These are phyloP conservation scores for Remersonia thermophila DNA, from an alignment of 2,329 filamentous ascomycete species.

Conservation along the genomic window DNA sequence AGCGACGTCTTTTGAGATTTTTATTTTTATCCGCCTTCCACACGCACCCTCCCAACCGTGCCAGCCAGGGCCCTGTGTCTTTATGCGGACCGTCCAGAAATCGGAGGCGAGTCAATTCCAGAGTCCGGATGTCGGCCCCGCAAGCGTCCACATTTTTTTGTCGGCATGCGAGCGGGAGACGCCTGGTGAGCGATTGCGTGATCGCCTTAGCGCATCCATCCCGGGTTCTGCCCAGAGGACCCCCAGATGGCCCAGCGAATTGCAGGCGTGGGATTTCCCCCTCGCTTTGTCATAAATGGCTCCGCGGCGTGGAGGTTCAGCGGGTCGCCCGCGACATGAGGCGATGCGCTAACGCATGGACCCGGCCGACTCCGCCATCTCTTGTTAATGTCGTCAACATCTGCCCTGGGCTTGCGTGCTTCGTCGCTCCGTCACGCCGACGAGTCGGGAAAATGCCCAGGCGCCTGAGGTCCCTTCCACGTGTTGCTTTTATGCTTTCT, in stretches of 20 bases:
- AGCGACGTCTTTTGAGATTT: too few species aligned
- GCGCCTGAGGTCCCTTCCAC: too few species aligned
- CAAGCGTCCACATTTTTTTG: slow-evolving; percentile 16
- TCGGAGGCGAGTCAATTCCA: slow-evolving; percentile 11
- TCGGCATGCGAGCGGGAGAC: slow-evolving; percentile 7
- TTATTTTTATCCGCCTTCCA: slow-evolving; percentile 4
- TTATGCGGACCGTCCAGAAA: slow-evolving; percentile 9
- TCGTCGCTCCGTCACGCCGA: too few species aligned
- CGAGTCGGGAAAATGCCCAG: too few species aligned
- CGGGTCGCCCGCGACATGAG: background rate
- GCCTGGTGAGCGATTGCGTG: slow-evolving; percentile 21
- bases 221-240: slow-evolving; percentile 14
- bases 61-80: slow-evolving; percentile 3
- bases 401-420: too few species aligned
- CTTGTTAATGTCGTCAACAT: too few species aligned
- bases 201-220: slow-evolving; percentile 21
- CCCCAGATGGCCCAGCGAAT: slow-evolving; percentile 16
- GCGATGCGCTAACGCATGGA: slow-evolving; percentile 2
- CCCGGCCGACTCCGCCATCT: too few species aligned
- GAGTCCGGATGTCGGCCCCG: slow-evolving; percentile 18
- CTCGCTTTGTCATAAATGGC: slow-evolving; percentile 14
- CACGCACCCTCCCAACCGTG: background rate
- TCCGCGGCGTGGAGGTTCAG: background rate
- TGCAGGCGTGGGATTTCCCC: slow-evolving; percentile 16
- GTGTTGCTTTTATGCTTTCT: too few species aligned